Conservation (phyloP, 2,329 filamentous ascomycete species). For the Pseudocercospora musae region DNA sequence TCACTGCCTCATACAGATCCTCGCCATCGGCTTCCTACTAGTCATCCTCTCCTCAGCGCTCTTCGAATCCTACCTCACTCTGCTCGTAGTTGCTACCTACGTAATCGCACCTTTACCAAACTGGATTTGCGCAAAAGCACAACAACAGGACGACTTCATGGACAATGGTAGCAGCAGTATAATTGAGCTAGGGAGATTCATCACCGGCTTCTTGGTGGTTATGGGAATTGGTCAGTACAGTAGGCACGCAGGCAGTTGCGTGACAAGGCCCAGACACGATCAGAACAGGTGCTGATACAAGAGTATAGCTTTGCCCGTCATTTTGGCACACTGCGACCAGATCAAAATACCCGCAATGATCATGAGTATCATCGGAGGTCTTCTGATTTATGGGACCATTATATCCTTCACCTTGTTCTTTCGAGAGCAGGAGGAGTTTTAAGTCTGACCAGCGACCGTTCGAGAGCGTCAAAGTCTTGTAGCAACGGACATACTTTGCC, state of each 20-base stretch:
- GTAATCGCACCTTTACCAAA: slow-evolving; percentile 90
- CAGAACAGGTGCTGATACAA: neutral
- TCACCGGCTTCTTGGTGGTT: slow-evolving; percentile 91
- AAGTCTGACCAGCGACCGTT: slow-evolving; percentile 18
- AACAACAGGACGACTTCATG: slow-evolving; percentile 95
- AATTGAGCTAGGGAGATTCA: slow-evolving; percentile 90
- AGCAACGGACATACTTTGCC: neutral
- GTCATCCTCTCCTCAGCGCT: slow-evolving; percentile 97
- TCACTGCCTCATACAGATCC: slow-evolving; percentile 55
- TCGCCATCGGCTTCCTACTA: slow-evolving; percentile 96
- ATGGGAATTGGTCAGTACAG: slow-evolving; percentile 86
- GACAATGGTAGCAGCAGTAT: slow-evolving; percentile 77
- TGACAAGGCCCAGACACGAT: neutral
- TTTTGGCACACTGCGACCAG: slow-evolving; percentile 81
- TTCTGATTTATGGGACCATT: slow-evolving; percentile 96
- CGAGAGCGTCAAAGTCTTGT: neutral
- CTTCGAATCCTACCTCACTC: slow-evolving; percentile 89
- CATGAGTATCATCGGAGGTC: slow-evolving; percentile 89
- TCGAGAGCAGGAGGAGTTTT: slow-evolving; percentile 96
- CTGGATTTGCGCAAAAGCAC: slow-evolving; percentile 86
- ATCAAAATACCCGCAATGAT: slow-evolving; percentile 83
- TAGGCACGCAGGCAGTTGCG: neutral
- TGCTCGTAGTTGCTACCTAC: slow-evolving; percentile 94
- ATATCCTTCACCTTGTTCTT: slow-evolving; percentile 99
- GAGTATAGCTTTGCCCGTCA: slow-evolving; percentile 70